A percentile compares a stretch with the other conserved stretches of the same genome.
Conservation (phyloP, 257 asterid species). For the Scutellaria minor region DNA sequence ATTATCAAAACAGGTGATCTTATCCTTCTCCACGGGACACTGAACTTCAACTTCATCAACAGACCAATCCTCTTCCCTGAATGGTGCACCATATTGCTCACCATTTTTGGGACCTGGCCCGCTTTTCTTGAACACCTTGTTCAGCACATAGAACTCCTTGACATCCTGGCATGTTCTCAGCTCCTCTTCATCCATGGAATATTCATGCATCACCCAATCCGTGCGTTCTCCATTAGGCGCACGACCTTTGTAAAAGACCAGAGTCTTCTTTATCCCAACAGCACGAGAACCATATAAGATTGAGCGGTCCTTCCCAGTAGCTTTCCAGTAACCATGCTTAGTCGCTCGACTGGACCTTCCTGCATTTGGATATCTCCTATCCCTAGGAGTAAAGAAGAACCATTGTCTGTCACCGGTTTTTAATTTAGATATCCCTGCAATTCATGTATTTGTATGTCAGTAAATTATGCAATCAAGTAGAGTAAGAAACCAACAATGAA, state of each 20-base stretch:
- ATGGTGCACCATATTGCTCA: conserved; percentile 86
- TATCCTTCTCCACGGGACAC: conserved; percentile 38
- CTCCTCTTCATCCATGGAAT: conserved; percentile 72
- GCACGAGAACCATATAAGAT: conserved; percentile 54
- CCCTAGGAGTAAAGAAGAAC: conserved; percentile 84
- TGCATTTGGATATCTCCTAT: conserved; percentile 72
- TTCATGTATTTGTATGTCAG: conserved; percentile 22
- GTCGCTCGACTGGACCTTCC: conserved; percentile 72
- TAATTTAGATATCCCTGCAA: conserved; percentile 69
- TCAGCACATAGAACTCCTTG: conserved; percentile 62
- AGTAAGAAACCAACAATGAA: not conserved
- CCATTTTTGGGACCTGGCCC: conserved; percentile 91
- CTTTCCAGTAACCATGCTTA: conserved; percentile 80
- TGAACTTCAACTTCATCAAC: conserved; percentile 47
- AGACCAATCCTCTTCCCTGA: conserved; percentile 80
- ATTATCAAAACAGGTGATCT: conserved; percentile 34
- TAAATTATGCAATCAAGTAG: conserved; percentile 30
- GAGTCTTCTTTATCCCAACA: conserved; percentile 81
- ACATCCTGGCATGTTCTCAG: conserved; percentile 53
- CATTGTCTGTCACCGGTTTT: conserved; percentile 84
- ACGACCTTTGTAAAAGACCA: conserved; percentile 78
- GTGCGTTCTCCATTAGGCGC: conserved; percentile 83
- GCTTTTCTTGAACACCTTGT: conserved; percentile 79
- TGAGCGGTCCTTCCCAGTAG: conserved; percentile 74
- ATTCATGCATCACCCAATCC: conserved; percentile 95